A percentile compares a stretch with the other conserved stretches of the same genome.
These are phyloP conservation scores for Penicillium capsulatum DNA, from an alignment of 2,329 filamentous ascomycete genomes.

Conservation along the genomic window DNA sequence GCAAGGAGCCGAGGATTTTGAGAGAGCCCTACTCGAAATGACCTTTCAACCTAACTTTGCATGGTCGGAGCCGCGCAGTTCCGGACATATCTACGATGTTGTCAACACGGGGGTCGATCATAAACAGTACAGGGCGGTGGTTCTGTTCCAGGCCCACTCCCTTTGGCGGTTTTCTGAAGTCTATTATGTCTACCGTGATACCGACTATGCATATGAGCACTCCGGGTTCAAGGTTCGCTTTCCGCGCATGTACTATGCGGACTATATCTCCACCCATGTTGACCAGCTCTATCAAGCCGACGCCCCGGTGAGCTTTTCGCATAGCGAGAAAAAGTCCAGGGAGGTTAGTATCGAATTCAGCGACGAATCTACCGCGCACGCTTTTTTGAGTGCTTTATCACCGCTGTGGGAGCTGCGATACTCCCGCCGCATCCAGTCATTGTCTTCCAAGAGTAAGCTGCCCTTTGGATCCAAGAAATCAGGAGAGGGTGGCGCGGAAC, in stretches of 20 bases:
- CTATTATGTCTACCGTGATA: slow-evolving; percentile 29
- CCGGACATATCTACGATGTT: slow-evolving; percentile 27
- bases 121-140: slow-evolving; percentile 31
- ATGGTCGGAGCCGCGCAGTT: slow-evolving; percentile 23
- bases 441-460: slow-evolving; percentile 24
- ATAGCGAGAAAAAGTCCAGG: slow-evolving; percentile 26
- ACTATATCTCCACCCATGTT: slow-evolving; percentile 31
- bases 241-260: slow-evolving; percentile 23
- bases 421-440: slow-evolving; percentile 24
- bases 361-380: slow-evolving; percentile 14
- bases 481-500: slow-evolving; percentile 25
- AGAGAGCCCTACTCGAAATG: slow-evolving; percentile 24
- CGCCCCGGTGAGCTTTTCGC: slow-evolving; percentile 25
- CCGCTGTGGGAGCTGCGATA: slow-evolving; percentile 26
- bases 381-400: slow-evolving; percentile 29
- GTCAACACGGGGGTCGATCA: slow-evolving; percentile 25
- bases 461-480: slow-evolving; percentile 23
- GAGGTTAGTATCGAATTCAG: slow-evolving; percentile 20
- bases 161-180: slow-evolving; percentile 27
- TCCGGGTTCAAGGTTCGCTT: slow-evolving; percentile 24
- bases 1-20: slow-evolving; percentile 25
- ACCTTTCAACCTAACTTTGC: slow-evolving; percentile 20
- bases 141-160: slow-evolving; percentile 17
- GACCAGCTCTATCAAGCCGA: slow-evolving; percentile 28
- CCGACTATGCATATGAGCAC: slow-evolving; percentile 27